Evolutionary conservation across 306 rosid genomes (phyloP), one percentile per base, ranked within the genome.

Genomic region (Inga leiocalycina): DNA sequence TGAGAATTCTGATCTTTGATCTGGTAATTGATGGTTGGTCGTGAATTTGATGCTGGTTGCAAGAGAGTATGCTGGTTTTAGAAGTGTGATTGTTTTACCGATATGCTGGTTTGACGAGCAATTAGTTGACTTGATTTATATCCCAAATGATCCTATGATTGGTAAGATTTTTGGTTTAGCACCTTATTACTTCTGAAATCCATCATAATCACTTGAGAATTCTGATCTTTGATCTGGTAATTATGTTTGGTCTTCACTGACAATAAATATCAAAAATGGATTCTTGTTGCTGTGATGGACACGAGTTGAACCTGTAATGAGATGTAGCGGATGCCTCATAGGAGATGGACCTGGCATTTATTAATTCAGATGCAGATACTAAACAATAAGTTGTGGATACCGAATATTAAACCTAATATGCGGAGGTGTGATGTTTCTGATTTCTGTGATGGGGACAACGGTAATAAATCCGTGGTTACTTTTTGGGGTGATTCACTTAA

Each of bases 1-100:
- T 59, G 73, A 80, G 80, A 84, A 80, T 89, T 91, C 77, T 79
- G 80, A 78, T 85, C 30, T 84, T 86, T 90, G 80, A 83, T 79
- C 82, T 84, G 83, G 27, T 24, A 24, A 85, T 87, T 84, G 97
- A 88, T 88, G 94, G 89, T 86, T 90, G 97, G 80, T 86, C 87
- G 86, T 87, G 95, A 90, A 70, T 84, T 81, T 85, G 93, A 87
- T 88, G 92, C 93, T 90, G 91, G 88, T 89, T 86, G 97, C 93
- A 84, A 88, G 93, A 81, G 80, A 84, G 75, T 85, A 75, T 83
- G 92, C 92, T 88, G 92, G 86, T 90, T 87, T 91, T 89, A 90
- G 85, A 84, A 84, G 92, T 87, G 59, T 88, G 92, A 82, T 88
- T 91, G 82, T 81, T 83, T 87, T 88, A 75, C 85, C 90, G 67